A percentile compares a stretch with the other conserved stretches of the same genome.
phyloP scores from a whole-genome alignment of 495 filamentous ascomycete species.

The Geoglossum glabrum region DNA sequence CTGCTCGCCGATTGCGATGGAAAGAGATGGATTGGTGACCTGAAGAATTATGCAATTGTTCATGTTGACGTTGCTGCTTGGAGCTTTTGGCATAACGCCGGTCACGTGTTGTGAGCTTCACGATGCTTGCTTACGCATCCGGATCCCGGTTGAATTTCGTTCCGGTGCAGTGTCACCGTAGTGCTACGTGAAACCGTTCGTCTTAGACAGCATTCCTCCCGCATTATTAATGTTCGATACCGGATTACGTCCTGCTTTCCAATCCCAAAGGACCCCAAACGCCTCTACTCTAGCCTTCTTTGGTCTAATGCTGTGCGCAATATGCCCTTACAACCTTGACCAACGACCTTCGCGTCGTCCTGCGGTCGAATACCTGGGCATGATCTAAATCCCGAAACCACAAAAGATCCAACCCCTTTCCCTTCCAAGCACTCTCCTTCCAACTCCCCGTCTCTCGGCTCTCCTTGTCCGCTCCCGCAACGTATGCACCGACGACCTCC shows the following conservation, averaged over 20 bases:
- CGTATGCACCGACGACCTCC: constrained; percentile 32
- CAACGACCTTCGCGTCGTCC: constrained; percentile 20
- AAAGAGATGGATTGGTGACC: background rate
- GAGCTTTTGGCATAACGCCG: too few species aligned
- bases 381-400: constrained; percentile 47
- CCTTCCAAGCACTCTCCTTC: constrained; percentile 25
- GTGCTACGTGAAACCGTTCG: too few species aligned
- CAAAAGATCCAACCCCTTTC: constrained; percentile 33
- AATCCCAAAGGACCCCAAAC: background rate
- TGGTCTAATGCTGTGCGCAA: constrained; percentile 10
- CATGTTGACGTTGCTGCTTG: too few species aligned
- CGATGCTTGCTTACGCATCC: too few species aligned
- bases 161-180: too few species aligned
- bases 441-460: constrained; percentile 12
- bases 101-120: too few species aligned
- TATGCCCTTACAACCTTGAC: constrained; percentile 21
- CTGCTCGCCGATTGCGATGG: background rate
- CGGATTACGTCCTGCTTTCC: too few species aligned
- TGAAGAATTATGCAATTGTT: background rate
- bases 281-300: background rate
- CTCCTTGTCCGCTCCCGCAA: constrained; percentile 18
- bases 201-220: too few species aligned
- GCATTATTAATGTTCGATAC: too few species aligned
- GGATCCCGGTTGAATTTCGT: too few species aligned
- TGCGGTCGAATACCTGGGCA: constrained; percentile 42